A percentile compares a stretch with the other conserved stretches of the same genome.
Conservation (phyloP, 2,329 filamentous ascomycete species). For the Aspergillus fischeri region DNA sequence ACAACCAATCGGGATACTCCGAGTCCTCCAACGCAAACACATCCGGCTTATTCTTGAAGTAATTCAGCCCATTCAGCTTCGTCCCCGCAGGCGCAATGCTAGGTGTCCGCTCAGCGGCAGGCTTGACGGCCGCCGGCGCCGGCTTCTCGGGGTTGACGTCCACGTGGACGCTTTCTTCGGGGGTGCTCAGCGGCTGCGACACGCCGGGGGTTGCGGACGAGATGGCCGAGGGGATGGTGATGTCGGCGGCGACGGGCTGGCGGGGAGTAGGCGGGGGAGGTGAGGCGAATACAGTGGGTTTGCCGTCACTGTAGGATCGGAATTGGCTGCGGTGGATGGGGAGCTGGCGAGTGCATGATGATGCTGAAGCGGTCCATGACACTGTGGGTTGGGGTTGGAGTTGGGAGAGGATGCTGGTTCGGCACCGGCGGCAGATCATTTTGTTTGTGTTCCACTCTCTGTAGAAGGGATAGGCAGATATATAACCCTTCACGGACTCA, state of each 20-base stretch:
- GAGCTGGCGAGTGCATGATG: conserved; percentile 27
- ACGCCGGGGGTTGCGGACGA: conserved; percentile 38
- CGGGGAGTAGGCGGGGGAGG: conserved; percentile 30
- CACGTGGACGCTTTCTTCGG: conserved; percentile 28
- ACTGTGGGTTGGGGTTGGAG: conserved; percentile 29
- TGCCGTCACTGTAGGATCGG: conserved; percentile 31
- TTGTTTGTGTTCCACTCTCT: background rate
- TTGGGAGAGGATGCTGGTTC: conserved; percentile 37
- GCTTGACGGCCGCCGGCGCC: conserved; percentile 13
- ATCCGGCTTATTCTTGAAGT: conserved; percentile 45
- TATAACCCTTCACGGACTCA: background rate
- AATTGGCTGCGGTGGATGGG: conserved; percentile 27
- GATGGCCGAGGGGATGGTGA: conserved; percentile 33
- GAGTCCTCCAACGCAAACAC: conserved; percentile 43
- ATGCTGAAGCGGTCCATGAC: conserved; percentile 23
- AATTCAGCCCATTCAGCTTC: conserved; percentile 41
- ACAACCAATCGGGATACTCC: conserved; percentile 48
- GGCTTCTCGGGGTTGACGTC: conserved; percentile 24
- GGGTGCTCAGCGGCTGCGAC: conserved; percentile 40
- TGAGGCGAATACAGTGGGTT: conserved; percentile 23
- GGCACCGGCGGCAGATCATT: conserved; percentile 43
- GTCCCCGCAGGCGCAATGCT: conserved; percentile 41
- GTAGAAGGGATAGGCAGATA: background rate
- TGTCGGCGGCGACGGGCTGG: conserved; percentile 28
- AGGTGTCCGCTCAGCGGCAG: conserved; percentile 24